These are phyloP conservation scores for Starmerella vitae DNA, from an alignment of 805 yeast species.

Conservation along the genomic window DNA sequence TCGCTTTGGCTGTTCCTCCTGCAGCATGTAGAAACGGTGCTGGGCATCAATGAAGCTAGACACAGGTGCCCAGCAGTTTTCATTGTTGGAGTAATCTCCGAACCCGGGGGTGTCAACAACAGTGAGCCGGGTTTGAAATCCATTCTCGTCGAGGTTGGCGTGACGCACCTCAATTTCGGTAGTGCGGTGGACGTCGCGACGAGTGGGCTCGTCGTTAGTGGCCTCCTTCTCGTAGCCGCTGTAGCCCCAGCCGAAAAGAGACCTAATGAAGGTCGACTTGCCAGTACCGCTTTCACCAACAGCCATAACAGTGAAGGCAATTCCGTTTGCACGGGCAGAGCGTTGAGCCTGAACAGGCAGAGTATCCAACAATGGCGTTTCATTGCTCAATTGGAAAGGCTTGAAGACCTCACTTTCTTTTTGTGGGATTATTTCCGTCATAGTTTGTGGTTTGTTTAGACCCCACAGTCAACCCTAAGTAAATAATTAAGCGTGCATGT, in stretches of 20 bases:
- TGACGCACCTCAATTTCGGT: slow-evolving; percentile 67
- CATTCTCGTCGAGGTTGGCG: slow-evolving; percentile 74
- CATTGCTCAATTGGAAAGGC: too few relatives aligned
- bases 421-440: too few relatives aligned
- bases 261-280: slow-evolving; percentile 80
- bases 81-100: slow-evolving; percentile 80
- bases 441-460: too few relatives aligned
- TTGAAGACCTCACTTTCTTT: too few relatives aligned
- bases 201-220: background rate
- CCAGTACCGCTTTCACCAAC: slow-evolving; percentile 87
- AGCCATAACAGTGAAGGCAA: slow-evolving; percentile 52
- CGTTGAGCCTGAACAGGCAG: slow-evolving; percentile 13
- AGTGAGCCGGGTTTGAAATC: slow-evolving; percentile 61
- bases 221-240: background rate
- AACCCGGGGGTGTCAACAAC: slow-evolving; percentile 89
- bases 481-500: too few relatives aligned
- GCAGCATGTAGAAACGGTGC: slow-evolving; percentile 76
- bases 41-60: slow-evolving; percentile 85
- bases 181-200: slow-evolving; percentile 34
- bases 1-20: slow-evolving; percentile 83
- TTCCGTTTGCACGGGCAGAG: slow-evolving; percentile 36
- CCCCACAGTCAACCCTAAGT: too few relatives aligned
- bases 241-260: slow-evolving; percentile 49
- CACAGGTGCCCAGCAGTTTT: slow-evolving; percentile 74
- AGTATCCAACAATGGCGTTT: too few relatives aligned